These are phyloP conservation scores for Cladosporium colombiae DNA, from an alignment of 2,329 filamentous ascomycete species.

Conservation along the genomic window DNA sequence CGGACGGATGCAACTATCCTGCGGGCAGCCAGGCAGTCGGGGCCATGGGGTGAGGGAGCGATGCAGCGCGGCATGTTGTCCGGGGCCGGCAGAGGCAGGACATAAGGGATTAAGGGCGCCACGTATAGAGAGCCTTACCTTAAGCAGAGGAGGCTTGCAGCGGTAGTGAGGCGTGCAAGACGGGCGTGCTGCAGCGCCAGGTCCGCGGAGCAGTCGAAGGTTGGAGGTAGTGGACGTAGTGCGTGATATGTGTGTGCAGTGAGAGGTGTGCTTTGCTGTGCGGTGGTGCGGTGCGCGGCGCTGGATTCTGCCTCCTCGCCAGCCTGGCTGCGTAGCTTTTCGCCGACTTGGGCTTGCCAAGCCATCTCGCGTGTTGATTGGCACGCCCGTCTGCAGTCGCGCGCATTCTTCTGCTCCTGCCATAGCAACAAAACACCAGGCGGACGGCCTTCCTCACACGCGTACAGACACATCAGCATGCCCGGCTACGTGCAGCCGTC, in stretches of 20 bases:
- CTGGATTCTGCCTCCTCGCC: background rate
- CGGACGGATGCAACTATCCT: slow-evolving; percentile 13
- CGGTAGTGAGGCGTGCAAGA: background rate
- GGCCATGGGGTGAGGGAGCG: background rate
- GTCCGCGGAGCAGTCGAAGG: background rate
- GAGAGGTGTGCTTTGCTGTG: background rate
- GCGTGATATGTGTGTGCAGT: background rate
- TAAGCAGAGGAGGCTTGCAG: slow-evolving; percentile 9
- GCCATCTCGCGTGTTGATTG: slow-evolving; percentile 17
- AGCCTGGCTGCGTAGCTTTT: background rate
- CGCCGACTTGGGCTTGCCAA: background rate
- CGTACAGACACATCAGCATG: background rate
- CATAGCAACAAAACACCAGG: slow-evolving; percentile 4
- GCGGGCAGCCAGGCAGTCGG: slow-evolving; percentile 16
- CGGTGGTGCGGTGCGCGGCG: background rate
- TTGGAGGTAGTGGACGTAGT: background rate
- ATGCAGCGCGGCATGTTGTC: slow-evolving; percentile 16
- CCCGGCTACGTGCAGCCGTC: slow-evolving; percentile 2
- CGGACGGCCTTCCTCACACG: background rate
- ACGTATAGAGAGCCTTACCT: slow-evolving; percentile 19
- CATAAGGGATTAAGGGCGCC: slow-evolving; percentile 16
- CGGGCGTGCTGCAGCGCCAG: background rate
- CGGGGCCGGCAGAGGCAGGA: slow-evolving; percentile 18
- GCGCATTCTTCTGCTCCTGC: slow-evolving; percentile 11
- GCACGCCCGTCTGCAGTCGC: background rate